Evolutionary conservation across 2,329 filamentous ascomycete species (phyloP), one percentile per base, ranked within the genome.

Genomic region (Fusarium compactum): DNA sequence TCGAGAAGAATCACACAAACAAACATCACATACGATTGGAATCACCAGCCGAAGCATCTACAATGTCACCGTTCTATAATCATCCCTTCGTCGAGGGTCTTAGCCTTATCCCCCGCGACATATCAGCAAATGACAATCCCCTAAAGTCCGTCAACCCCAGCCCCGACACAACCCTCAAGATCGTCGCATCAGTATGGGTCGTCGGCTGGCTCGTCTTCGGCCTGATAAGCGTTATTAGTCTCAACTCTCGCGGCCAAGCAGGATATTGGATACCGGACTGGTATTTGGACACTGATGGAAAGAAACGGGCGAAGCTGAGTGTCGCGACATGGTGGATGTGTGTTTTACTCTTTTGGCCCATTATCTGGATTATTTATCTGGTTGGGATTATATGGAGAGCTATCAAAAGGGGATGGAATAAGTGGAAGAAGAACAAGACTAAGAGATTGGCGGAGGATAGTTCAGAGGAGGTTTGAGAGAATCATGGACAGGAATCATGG

Each of bases 351-450:
- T 60, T 76, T n/a, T 80, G 78, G 62, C 90, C 89, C 6, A 84
- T 83, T 73, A 95, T 94, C 71, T 84, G 88, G 53, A 82, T 84
- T 1, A 92, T 95, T 74, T 90, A 87, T 70, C 90, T 91, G 75
- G 90, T 85, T 29, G 97, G 87, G 82, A 96, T 87, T 82, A 3
- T 82, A 82, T 9, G 79, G 16, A 65, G 51, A n/a, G 45, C 56
- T 69, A 34, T 77, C 78, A 51, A 76, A 63, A 8, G 79, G 77
- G 27, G n/a, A 79, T 80, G 30, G 87, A 80, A 69, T 86, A 82
- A 63, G 83, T 74, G 84, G 85, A 77, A n/a, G 20, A 34, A 55
- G 22, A 16, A 11, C 2, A 18, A 18, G 14, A 1, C 4, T 9
- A n/a, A 27, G 12, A 41, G 30, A 2, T 20, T 29, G 14, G 22